Base-by-base conservation (phyloP, 495 filamentous ascomycete species). In the Penicillium maclennaniae region DNA sequence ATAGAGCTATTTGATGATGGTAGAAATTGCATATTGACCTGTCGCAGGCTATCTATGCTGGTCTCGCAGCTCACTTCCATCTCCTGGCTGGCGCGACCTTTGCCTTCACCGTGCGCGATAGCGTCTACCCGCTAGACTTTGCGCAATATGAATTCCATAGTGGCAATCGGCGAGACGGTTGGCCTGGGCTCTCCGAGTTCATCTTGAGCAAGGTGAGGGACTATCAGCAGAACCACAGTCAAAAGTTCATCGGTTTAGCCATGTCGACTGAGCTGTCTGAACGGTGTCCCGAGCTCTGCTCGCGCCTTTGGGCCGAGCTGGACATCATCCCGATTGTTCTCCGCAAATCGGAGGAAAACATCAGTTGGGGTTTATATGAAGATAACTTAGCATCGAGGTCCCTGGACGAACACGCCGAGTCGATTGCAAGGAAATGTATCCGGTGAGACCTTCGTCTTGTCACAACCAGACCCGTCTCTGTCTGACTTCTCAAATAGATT, bases 371-470 rank as follows among this genome's bases (percentile, higher is more conserved):
- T 27, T 5, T 27, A 8, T 8, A 27, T 8, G 26, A 27, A 27
- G 26, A 27, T 4, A 27, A 27, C 26, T 27, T 27, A 27, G 5
- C 26, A 27, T 27, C 26, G 8, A 81, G 81, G 54, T 68, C 76
- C 45, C 77, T 89, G 15, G 88, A 90, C 55, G 88, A 92, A 61
- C 85, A 91, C 62, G 87, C 88, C 4, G 88, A 92, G 61, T 87
- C 87, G 0, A 86, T 91, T 79, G 85, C 83, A 4, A 76, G 87
- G 19, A 91, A 89, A 71, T 89, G 85, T 62, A 77, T 88, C 45
- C 79, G 83, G 82, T 84, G 60, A 52, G 73, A 56, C 28, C 26
- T 12, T 25, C 42, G 7, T 14, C 15, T 23, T 43, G 12, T 21
- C 23, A 10, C 42, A 12, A 21, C 9, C 12, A 23, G 42, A 10